Conservation (phyloP, 2,329 filamentous ascomycete genomes). For the Chaetomiaceae sp. region DNA sequence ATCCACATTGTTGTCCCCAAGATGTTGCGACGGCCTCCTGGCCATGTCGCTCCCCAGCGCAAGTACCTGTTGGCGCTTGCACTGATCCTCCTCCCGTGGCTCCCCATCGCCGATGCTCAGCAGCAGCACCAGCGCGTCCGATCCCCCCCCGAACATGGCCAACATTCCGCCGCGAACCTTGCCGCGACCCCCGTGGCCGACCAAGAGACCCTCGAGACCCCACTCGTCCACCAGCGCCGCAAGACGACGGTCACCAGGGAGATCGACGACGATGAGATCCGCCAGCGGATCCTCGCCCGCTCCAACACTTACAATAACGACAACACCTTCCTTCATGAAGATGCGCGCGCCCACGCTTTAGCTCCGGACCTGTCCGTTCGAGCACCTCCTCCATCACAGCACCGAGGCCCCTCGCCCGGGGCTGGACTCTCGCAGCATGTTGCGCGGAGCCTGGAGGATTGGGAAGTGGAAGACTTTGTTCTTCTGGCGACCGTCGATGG, state of each 20-base stretch:
- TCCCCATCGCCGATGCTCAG: slow-evolving; percentile 56
- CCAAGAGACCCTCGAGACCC: slow-evolving; percentile 24
- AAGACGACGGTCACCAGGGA: slow-evolving; percentile 23
- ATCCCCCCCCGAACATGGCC: slow-evolving; percentile 22
- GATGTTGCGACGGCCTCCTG: slow-evolving; percentile 62
- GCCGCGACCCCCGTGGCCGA: slow-evolving; percentile 25
- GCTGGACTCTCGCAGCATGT: slow-evolving; percentile 72
- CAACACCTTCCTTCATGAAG: slow-evolving; percentile 43
- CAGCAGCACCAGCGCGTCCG: slow-evolving; percentile 48
- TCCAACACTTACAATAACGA: slow-evolving; percentile 22
- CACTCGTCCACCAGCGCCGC: slow-evolving; percentile 26
- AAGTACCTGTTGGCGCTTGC: slow-evolving; percentile 51
- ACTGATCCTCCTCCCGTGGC: slow-evolving; percentile 52
- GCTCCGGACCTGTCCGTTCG: slow-evolving; percentile 89
- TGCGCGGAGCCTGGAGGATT: slow-evolving; percentile 98
- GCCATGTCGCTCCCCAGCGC: slow-evolving; percentile 47
- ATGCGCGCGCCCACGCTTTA: slow-evolving; percentile 96
- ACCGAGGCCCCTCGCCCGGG: slow-evolving; percentile 52
- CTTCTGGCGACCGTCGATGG: slow-evolving; percentile 99
- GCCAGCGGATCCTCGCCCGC: slow-evolving; percentile 6
- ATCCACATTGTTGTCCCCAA: slow-evolving; percentile 31
- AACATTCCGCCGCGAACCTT: slow-evolving; percentile 20
- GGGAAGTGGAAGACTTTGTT: slow-evolving; percentile 99
- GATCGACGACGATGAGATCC: slow-evolving; percentile 21
- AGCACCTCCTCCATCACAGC: slow-evolving; percentile 77